Conservation (phyloP, 345 rosid genomes). For the Populus deltoides region DNA sequence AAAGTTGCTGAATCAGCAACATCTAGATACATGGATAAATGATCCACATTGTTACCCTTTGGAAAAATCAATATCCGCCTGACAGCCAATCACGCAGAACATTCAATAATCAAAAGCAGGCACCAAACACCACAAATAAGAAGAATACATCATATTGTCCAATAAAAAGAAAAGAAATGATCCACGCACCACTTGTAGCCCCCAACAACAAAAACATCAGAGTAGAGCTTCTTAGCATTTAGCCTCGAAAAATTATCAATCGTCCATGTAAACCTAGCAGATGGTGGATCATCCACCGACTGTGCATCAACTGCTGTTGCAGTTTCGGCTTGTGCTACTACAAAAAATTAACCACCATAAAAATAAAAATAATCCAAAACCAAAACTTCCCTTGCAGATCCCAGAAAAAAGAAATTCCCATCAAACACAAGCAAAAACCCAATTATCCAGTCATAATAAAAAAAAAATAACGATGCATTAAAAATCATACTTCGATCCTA, state of each 20-base stretch:
- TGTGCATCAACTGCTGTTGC: constrained; percentile 21
- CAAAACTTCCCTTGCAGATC: background rate
- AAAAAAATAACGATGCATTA: background rate
- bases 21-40: constrained; percentile 40
- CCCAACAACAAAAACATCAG: constrained; percentile 42
- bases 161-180: background rate
- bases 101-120: background rate
- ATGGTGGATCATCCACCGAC: constrained; percentile 35
- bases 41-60: constrained; percentile 43
- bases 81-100: background rate
- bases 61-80: constrained; percentile 52
- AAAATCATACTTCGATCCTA: background rate
- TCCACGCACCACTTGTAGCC: constrained; percentile 41
- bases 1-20: constrained; percentile 44
- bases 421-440: background rate
- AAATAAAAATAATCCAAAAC: no score
- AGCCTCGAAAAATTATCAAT: constrained; percentile 40
- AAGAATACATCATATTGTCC: background rate
- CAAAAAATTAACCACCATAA: background rate
- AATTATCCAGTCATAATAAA: background rate
- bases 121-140: background rate
- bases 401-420: background rate
- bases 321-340: constrained; percentile 23
- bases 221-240: constrained; percentile 38
- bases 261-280: constrained; percentile 46